These are phyloP conservation scores for Suillus plorans DNA, from an alignment of 768 basidiomycete genomes.

Conservation along the genomic window DNA sequence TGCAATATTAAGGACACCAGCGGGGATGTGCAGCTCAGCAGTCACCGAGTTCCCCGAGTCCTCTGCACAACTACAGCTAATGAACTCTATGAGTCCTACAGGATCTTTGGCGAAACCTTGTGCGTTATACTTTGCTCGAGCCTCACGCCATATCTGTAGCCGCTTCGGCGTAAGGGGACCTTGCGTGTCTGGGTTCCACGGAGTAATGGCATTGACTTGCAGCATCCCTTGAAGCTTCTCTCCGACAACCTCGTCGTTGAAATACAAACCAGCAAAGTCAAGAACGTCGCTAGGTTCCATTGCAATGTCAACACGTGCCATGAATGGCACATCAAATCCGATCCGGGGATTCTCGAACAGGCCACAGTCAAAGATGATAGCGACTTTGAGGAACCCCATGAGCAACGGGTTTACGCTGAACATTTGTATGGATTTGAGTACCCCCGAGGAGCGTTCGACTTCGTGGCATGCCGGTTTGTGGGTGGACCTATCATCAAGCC, in stretches of 20 bases:
- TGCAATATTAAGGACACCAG: constrained; percentile 6
- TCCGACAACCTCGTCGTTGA: constrained; percentile 5
- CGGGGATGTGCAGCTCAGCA: constrained; percentile 4
- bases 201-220: constrained; percentile 10
- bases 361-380: constrained; percentile 12
- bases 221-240: constrained; percentile 16
- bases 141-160: constrained; percentile 9
- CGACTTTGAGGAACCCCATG: constrained; percentile 10
- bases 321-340: constrained; percentile 16
- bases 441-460: constrained; percentile 15
- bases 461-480: constrained; percentile 14
- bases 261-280: constrained; percentile 7
- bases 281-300: constrained; percentile 13
- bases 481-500: constrained; percentile 9
- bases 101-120: neutral
- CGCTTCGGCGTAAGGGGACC: constrained; percentile 11
- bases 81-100: constrained; percentile 16
- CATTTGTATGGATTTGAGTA: constrained; percentile 14
- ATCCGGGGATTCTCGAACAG: constrained; percentile 10
- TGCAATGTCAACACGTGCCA: constrained; percentile 15
- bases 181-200: neutral
- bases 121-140: constrained; percentile 1
- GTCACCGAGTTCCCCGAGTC: constrained; percentile 11
- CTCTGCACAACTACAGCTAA: constrained; percentile 16
- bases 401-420: constrained; percentile 10